Evolutionary conservation across 2,329 filamentous ascomycete genomes (phyloP).

Genomic region (Botrytis pseudocinerea): DNA sequence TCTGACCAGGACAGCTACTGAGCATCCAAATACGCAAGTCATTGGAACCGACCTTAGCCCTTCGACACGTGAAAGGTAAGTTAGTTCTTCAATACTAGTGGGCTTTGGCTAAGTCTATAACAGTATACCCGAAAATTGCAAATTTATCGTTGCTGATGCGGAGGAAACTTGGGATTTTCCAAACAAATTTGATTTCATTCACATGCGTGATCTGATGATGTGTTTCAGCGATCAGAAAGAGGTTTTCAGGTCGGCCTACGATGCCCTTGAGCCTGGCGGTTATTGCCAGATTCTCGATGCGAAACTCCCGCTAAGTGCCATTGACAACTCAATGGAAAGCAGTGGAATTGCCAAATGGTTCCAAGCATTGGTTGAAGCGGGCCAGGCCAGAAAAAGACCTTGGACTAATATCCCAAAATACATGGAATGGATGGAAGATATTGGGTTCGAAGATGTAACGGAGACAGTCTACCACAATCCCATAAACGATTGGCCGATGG

Average conservation of each 20-base stretch:
- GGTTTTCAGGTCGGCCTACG: conserved; percentile 23
- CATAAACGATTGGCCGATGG: conserved; percentile 54
- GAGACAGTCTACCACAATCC: conserved; percentile 55
- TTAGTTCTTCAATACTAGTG: background rate
- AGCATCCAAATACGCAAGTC: conserved; percentile 5
- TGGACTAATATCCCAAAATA: conserved; percentile 29
- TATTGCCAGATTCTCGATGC: conserved; percentile 28
- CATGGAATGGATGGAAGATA: conserved; percentile 40
- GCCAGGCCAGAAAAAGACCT: conserved; percentile 23
- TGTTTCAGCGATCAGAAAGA: conserved; percentile 27
- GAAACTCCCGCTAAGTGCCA: conserved; percentile 24
- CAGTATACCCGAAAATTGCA: conserved; percentile 24
- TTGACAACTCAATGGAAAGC: conserved; percentile 30
- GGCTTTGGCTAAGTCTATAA: background rate
- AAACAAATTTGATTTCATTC: conserved; percentile 52
- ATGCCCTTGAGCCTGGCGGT: conserved; percentile 28
- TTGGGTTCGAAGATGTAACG: conserved; percentile 56
- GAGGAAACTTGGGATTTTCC: conserved; percentile 51
- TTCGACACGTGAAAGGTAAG: conserved; percentile 1
- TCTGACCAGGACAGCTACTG: conserved; percentile 13
- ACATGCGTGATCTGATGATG: conserved; percentile 35
- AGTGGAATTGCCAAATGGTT: conserved; percentile 31
- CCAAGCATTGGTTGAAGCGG: conserved; percentile 27
- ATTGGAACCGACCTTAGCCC: conserved; percentile 19
- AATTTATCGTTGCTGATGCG: conserved; percentile 53